Evolutionary conservation across 1,284 basidiomycete species (phyloP).

Genomic region (Rhodotorula sp.): DNA sequence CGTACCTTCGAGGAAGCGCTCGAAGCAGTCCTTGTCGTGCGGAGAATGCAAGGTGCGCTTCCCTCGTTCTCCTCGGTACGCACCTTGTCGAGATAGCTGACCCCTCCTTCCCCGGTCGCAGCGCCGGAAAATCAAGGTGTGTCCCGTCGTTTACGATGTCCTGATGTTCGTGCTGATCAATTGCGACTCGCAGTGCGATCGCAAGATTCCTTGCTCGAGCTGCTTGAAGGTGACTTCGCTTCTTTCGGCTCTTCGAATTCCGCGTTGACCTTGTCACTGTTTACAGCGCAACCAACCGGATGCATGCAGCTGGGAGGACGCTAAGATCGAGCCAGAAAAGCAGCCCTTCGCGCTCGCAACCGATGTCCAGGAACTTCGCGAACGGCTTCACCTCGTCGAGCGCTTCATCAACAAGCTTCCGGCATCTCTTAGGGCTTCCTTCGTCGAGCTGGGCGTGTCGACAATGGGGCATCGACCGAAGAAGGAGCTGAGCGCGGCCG

Average conservation of each 20-base stretch:
- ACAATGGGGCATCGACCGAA: background rate
- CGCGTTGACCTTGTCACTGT: background rate
- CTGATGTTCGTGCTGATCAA: background rate
- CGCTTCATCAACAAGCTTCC: conserved; percentile 26
- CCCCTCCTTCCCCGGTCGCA: background rate
- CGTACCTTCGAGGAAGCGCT: background rate
- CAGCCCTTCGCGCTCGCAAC: conserved; percentile 24
- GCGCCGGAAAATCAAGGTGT: conserved; percentile 33
- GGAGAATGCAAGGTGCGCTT: conserved; percentile 30
- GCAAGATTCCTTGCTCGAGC: conserved; percentile 25
- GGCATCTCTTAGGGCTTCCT: background rate
- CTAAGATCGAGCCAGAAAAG: conserved; percentile 32
- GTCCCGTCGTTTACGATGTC: background rate
- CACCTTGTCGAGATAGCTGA: background rate
- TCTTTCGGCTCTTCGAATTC: background rate
- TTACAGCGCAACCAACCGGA: conserved; percentile 1
- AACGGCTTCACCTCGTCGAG: conserved; percentile 7
- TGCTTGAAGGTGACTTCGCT: conserved; percentile 15
- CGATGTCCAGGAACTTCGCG: conserved; percentile 23
- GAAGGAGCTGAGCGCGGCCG: background rate
- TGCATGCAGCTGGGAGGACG: conserved; percentile 12
- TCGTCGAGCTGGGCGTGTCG: conserved; percentile 22
- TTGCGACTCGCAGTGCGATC: conserved; percentile 17
- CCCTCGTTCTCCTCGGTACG: background rate
- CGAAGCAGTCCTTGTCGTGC: conserved; percentile 23